These are phyloP conservation scores for Diplodia sapinea DNA, from an alignment of 2,329 filamentous ascomycete genomes.

Conservation along the genomic window DNA sequence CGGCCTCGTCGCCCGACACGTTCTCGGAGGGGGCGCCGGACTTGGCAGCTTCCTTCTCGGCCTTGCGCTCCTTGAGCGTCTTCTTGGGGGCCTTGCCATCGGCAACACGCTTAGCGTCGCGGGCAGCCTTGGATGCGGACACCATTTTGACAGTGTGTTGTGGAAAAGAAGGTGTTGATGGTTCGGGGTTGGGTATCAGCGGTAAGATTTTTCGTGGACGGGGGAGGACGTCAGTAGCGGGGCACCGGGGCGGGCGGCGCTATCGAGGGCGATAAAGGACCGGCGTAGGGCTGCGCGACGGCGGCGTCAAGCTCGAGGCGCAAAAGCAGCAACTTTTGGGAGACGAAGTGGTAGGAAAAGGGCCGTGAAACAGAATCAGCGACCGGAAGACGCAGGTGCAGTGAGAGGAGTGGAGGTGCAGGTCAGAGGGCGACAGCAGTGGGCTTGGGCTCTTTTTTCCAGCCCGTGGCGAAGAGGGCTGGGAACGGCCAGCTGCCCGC, in stretches of 20 bases:
- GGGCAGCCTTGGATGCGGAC: slow-evolving; percentile 71
- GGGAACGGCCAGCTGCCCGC: slow-evolving; percentile 26
- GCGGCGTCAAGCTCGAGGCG: slow-evolving; percentile 9
- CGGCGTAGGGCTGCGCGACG: slow-evolving; percentile 29
- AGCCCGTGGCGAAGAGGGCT: slow-evolving; percentile 29
- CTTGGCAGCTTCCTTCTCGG: slow-evolving; percentile 71
- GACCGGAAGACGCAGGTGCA: slow-evolving; percentile 9
- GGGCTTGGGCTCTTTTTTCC: slow-evolving; percentile 24
- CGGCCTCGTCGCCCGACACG: background rate
- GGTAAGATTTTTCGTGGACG: slow-evolving; percentile 31
- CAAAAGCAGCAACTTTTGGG: background rate
- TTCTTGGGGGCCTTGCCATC: slow-evolving; percentile 77
- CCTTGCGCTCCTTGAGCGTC: slow-evolving; percentile 73
- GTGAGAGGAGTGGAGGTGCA: slow-evolving; percentile 18
- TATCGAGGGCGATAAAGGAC: slow-evolving; percentile 30
- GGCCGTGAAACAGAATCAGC: slow-evolving; percentile 19
- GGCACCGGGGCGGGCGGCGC: slow-evolving; percentile 29
- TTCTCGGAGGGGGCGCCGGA: slow-evolving; percentile 56
- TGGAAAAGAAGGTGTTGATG: slow-evolving; percentile 30
- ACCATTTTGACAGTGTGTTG: slow-evolving; percentile 58
- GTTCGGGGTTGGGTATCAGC: slow-evolving; percentile 21
- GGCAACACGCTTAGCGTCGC: slow-evolving; percentile 68
- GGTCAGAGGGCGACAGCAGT: slow-evolving; percentile 2
- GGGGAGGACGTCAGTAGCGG: slow-evolving; percentile 32
- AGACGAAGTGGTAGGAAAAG: slow-evolving; percentile 1